Conservation (phyloP, 2,329 filamentous ascomycete genomes). For the Xylariaceae sp. region DNA sequence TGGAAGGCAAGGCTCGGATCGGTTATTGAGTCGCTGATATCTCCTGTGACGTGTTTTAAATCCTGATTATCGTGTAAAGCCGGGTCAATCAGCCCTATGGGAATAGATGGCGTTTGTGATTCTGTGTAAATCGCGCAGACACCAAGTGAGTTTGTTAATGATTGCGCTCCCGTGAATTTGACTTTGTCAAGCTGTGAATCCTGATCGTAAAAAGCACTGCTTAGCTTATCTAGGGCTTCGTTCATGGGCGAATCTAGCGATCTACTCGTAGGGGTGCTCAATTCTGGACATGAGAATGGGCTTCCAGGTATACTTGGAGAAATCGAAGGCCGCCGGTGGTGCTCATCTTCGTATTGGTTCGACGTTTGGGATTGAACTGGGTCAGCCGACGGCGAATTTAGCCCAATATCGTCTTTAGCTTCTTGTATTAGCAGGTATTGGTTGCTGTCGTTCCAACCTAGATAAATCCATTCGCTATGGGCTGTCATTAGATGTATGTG, state of each 20-base stretch:
- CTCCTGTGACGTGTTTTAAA: background rate
- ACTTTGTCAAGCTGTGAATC: no score
- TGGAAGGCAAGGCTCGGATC: conserved; percentile 1
- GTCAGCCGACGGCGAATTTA: background rate
- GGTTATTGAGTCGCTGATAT: background rate
- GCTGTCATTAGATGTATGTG: background rate
- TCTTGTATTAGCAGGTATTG: background rate
- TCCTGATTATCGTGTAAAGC: conserved; percentile 3
- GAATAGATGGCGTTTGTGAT: background rate
- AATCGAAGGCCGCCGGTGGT: no score
- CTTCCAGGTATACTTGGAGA: no score
- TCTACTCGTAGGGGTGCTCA: no score
- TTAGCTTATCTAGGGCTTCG: no score
- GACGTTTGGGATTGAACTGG: no score
- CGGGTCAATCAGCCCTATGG: background rate
- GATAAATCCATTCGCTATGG: conserved; percentile 1
- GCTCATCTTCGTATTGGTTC: no score
- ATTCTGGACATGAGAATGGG: no score
- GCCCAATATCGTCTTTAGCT: background rate
- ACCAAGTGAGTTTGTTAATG: no score
- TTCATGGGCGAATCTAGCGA: no score
- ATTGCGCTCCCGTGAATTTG: no score
- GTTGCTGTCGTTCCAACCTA: background rate
- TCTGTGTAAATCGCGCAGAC: background rate
- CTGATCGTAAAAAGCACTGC: no score